phyloP scores from a whole-genome alignment of 1,284 basidiomycete genomes.

The Lentinus polychrous region DNA sequence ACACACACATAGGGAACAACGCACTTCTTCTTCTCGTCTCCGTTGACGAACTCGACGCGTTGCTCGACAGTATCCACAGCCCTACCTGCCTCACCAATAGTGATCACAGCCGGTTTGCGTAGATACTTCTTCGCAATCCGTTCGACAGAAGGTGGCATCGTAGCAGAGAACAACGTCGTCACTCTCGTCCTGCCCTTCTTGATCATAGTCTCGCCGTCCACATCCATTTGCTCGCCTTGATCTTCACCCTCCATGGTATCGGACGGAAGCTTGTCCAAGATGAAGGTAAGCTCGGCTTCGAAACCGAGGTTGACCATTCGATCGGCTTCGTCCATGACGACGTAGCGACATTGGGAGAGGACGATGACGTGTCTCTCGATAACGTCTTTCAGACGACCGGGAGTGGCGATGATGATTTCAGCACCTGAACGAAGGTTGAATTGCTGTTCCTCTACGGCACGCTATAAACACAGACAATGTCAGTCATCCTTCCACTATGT shows the following conservation, averaged over 20 bases:
- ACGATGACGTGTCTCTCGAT: slow-evolving; percentile 95
- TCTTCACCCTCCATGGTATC: slow-evolving; percentile 85
- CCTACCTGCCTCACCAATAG: slow-evolving; percentile 95
- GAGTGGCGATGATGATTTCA: slow-evolving; percentile 97
- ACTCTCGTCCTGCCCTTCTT: slow-evolving; percentile 79
- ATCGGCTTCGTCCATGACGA: slow-evolving; percentile 99
- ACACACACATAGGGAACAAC: slow-evolving; percentile 21
- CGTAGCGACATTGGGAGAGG: slow-evolving; percentile 92
- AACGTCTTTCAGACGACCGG: slow-evolving; percentile 95
- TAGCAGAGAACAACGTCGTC: slow-evolving; percentile 93
- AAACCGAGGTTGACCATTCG: slow-evolving; percentile 98
- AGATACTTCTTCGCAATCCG: slow-evolving; percentile 92
- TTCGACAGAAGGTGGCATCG: slow-evolving; percentile 97
- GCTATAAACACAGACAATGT: slow-evolving; percentile 33
- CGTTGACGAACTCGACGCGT: slow-evolving; percentile 85
- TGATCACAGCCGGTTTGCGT: slow-evolving; percentile 88
- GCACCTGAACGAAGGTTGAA: slow-evolving; percentile 93
- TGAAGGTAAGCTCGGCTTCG: slow-evolving; percentile 90
- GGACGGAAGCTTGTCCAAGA: slow-evolving; percentile 86
- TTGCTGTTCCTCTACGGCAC: slow-evolving; percentile 93
- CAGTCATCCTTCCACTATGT: slow-evolving; percentile 7
- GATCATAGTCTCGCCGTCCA: slow-evolving; percentile 53
- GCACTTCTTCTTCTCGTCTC: slow-evolving; percentile 93
- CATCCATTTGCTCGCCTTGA: slow-evolving; percentile 55
- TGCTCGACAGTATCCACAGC: slow-evolving; percentile 99